Base-by-base conservation (phyloP, 352 stramenopile genomes). In the Pythium myriotylum region DNA sequence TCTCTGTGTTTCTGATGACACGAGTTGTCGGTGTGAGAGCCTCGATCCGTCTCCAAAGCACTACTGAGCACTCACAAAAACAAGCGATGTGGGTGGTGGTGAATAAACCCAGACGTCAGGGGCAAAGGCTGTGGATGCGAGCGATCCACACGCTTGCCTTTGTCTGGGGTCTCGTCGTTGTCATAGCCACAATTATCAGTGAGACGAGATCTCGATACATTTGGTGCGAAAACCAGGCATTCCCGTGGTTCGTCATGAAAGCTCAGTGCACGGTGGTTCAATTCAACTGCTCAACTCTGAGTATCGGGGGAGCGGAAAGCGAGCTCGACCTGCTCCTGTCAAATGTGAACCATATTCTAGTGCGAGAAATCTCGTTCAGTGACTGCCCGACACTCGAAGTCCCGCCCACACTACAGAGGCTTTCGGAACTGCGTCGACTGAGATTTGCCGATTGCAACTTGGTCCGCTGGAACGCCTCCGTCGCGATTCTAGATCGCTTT, bases 1-100 rank as follows among this genome's bases (percentile, higher is more conserved):
- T 57, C 16, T 57, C 50, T 3, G 32, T 47, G 19, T 57, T 57
- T 24, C 47, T 54, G 0, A 27, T 26, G 9, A 42, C 47, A 5
- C 47, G 47, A 1, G 27, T 54, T 4, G 26, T 6, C 0, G 27
- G 26, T 1, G 23, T 54, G 9, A 12, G 26, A 17, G 47, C 26
- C 14, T 39, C 26, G 26, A 10, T 54, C 2, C 24, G n/a, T n/a
- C n/a, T n/a, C n/a, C n/a, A n/a, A n/a, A n/a, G n/a, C n/a, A n/a
- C n/a, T n/a, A n/a, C n/a, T n/a, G n/a, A n/a, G n/a, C n/a, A n/a
- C n/a, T 20, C 16, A 29, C 42, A 4, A 24, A 12, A 8, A 27
- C 17, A 5, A 40, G 13, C 24, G 13, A 35, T 10, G 29, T 35
- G 29, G 29, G 29, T 35, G 29, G 29, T 10, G 5, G 29, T 35